phyloP scores from a whole-genome alignment of 2,329 filamentous ascomycete genomes.

The Xenoacremonium recifei region DNA sequence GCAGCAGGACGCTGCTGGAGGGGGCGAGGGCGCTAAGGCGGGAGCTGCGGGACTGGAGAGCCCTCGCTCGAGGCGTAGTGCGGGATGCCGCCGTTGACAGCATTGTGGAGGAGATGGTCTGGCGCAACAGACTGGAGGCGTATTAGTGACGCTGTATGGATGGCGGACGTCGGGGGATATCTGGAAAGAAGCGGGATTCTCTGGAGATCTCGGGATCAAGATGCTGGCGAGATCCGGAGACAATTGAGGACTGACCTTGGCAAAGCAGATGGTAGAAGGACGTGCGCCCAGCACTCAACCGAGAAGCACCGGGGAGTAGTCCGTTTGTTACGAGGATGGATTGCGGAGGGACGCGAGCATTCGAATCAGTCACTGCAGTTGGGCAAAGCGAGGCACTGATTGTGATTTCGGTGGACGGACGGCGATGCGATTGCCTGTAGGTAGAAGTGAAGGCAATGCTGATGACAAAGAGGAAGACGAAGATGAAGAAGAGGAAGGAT shows the following conservation, averaged over 20 bases:
- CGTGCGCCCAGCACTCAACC: neutral
- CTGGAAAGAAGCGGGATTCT: neutral
- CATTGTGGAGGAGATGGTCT: conserved; percentile 11
- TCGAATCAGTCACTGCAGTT: no score
- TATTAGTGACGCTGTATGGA: neutral
- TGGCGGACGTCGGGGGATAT: neutral
- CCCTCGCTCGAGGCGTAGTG: conserved; percentile 27
- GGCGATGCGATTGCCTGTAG: no score
- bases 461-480: conserved; percentile 6
- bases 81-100: conserved; percentile 26
- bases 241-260: neutral
- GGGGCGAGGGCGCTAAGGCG: conserved; percentile 11
- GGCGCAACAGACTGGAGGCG: no score
- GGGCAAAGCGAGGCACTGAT: no score
- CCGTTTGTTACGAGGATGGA: no score
- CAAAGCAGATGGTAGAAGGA: neutral
- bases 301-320: neutral
- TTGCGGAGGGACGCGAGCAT: no score
- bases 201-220: neutral
- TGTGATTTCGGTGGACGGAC: no score
- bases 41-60: conserved; percentile 18
- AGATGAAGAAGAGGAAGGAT: conserved; percentile 12
- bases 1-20: conserved; percentile 10
- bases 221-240: neutral
- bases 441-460: neutral